These are phyloP conservation scores for Linnemannia elongata DNA, from an alignment of 192 early-diverging fungal genomes.

Conservation along the genomic window DNA sequence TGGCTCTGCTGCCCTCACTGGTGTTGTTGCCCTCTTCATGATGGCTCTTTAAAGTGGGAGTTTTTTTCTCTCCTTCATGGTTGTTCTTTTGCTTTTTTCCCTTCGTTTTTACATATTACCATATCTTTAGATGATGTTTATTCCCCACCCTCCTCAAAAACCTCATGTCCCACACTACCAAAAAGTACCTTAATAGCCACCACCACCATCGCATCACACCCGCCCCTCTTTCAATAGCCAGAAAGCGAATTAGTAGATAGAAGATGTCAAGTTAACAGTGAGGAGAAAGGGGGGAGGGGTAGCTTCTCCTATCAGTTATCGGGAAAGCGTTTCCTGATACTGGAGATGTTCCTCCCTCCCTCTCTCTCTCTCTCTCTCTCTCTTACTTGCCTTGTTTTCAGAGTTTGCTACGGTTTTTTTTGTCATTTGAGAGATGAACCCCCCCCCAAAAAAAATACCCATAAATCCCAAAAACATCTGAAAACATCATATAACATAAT, in stretches of 20 bases:
- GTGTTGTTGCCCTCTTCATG: slow-evolving; percentile 44
- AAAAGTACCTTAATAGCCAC: slow-evolving; percentile 12
- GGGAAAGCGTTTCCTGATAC: slow-evolving; percentile 21
- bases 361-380: not conserved
- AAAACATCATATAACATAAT: not conserved
- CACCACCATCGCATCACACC: not conserved
- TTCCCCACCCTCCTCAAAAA: not conserved
- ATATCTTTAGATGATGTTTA: slow-evolving; percentile 2
- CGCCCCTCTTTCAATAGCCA: not conserved
- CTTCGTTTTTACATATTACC: slow-evolving; percentile 16
- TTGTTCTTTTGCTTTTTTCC: not conserved
- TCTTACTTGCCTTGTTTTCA: too few relatives aligned
- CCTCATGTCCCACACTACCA: not conserved
- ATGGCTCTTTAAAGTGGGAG: slow-evolving; percentile 35
- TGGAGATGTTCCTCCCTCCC: not conserved
- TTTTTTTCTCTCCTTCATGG: not conserved
- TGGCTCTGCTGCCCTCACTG: slow-evolving; percentile 41
- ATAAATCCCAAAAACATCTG: not conserved
- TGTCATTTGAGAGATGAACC: not conserved
- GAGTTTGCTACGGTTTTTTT: not conserved
- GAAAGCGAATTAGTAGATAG: not conserved
- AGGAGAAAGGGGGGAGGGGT: not conserved
- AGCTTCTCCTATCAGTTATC: not conserved
- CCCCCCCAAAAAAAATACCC: slow-evolving; percentile 6
- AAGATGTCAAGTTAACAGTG: not conserved